Evolutionary conservation across 768 basidiomycete species (phyloP).

Genomic region (Hericium erinaceus): DNA sequence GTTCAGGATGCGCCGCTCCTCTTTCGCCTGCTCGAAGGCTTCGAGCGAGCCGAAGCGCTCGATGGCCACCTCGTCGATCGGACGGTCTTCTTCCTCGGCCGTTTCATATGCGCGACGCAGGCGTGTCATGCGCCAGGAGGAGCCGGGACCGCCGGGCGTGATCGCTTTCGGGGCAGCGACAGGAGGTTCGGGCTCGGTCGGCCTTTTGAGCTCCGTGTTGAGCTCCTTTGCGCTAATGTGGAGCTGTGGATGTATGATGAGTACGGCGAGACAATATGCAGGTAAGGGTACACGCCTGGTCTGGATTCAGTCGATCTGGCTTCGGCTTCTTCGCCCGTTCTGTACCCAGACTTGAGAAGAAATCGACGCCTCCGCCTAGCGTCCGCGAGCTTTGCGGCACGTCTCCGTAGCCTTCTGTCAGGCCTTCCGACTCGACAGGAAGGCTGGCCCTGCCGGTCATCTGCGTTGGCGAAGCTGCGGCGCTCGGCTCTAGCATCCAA

Average conservation of each 20-base stretch:
- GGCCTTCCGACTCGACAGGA: slow-evolving; percentile 33
- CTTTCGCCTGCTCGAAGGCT: slow-evolving; percentile 82
- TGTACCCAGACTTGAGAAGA: slow-evolving; percentile 82
- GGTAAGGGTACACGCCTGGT: slow-evolving; percentile 44
- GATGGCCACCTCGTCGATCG: slow-evolving; percentile 70
- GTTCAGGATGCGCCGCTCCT: slow-evolving; percentile 80
- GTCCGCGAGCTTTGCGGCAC: slow-evolving; percentile 34
- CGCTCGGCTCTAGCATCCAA: slow-evolving; percentile 65
- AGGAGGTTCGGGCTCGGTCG: slow-evolving; percentile 32
- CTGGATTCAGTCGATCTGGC: slow-evolving; percentile 53
- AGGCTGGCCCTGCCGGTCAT: slow-evolving; percentile 15
- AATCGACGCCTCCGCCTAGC: slow-evolving; percentile 60
- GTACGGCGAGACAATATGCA: neutral
- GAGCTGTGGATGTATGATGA: slow-evolving; percentile 35
- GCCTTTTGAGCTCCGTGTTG: slow-evolving; percentile 41
- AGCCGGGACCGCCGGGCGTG: slow-evolving; percentile 85
- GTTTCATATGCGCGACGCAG: slow-evolving; percentile 83
- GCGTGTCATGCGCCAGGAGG: slow-evolving; percentile 98
- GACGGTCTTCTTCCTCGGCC: slow-evolving; percentile 71
- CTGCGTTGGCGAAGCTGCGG: slow-evolving; percentile 21
- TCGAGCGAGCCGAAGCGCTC: slow-evolving; percentile 83
- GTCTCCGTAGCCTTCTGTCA: slow-evolving; percentile 63
- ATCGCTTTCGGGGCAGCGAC: slow-evolving; percentile 36
- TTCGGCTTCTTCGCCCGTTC: slow-evolving; percentile 60
- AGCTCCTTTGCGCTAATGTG: slow-evolving; percentile 54